Evolutionary conservation across 2,329 filamentous ascomycete genomes (phyloP).

Genomic region (Penicillium sp.): DNA sequence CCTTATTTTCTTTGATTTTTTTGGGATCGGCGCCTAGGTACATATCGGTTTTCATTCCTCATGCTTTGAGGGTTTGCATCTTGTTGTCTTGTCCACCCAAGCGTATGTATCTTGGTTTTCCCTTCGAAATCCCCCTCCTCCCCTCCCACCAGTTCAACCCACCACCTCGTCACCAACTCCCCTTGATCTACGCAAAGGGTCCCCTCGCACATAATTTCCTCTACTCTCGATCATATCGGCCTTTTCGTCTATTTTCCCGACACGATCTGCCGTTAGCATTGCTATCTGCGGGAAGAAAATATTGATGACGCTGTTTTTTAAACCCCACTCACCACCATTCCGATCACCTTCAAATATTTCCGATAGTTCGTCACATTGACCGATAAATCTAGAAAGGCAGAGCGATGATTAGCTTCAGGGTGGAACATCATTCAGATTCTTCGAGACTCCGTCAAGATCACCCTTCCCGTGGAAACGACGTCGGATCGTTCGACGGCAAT

Average conservation of each 20-base stretch:
- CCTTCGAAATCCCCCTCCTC: conserved; percentile 13
- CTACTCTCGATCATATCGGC: neutral
- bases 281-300: conserved; percentile 15
- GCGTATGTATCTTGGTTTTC: conserved; percentile 21
- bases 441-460: conserved; percentile 39
- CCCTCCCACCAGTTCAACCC: conserved; percentile 14
- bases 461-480: conserved; percentile 36
- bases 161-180: conserved; percentile 3
- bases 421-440: conserved; percentile 44
- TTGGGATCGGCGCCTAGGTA: conserved; percentile 20
- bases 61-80: conserved; percentile 28
- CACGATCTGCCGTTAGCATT: conserved; percentile 6
- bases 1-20: conserved; percentile 9
- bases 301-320: conserved; percentile 13
- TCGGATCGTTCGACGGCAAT: conserved; percentile 37
- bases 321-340: neutral
- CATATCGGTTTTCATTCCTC: conserved; percentile 17
- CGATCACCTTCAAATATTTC: neutral
- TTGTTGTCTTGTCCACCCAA: conserved; percentile 29
- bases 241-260: conserved; percentile 6
- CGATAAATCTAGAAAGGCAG: conserved; percentile 35
- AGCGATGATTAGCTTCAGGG: conserved; percentile 47
- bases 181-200: neutral
- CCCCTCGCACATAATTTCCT: neutral
- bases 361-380: conserved; percentile 24